Base-by-base conservation (phyloP, 805 yeast species). In the Kluyveromyces nonfermentans region DNA sequence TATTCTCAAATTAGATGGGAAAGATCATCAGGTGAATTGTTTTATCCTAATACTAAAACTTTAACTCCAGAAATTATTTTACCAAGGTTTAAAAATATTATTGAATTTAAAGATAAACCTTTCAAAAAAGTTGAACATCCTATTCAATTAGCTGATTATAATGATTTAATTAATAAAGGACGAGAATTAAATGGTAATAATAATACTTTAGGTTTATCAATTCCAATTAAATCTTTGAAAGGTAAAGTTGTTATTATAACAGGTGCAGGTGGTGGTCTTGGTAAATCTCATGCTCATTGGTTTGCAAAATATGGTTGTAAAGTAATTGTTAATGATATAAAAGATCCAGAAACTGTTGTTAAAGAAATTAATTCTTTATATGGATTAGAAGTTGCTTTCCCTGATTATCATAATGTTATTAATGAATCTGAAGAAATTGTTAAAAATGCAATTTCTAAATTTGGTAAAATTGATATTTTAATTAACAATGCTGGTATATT, bases 201-300 rank as follows among this genome's bases (percentile, higher is more conserved):
- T 51, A 85, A 81, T 58, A n/a, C n/a, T 25, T 25, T 6, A 25
- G 82, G 84, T 7, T 47, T 67, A 5, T 25, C 30, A 25, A 68
- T 69, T 42, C 64, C 70, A 19, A 72, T 83, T 37, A 37, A 50
- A 12, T 77, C 87, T 22, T 69, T 90, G 60, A 78, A 78, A 59
- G 88, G 72, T 53, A 85, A 85, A 67, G 96, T 90, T 45, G 96
- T 87, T 31, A 75, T 90, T 46, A 78, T 90, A 44, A 90, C 97
- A 15, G 98, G 98, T 50, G 89, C 96, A 35, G 97, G 96, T 50
- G 81, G 85, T 40, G 98, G 98, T 38, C 74, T 90, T 54, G 98
- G 98, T 49, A 80, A 82, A 61, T 84, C 88, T 46, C 94, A 90
- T 67, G 95, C 97, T 3, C 66, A 78, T 41, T 73, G 77, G 61